A percentile compares a stretch with the other conserved stretches of the same genome.
Conservation (phyloP, 2,329 filamentous ascomycete genomes). For the Davidsoniella australis region DNA sequence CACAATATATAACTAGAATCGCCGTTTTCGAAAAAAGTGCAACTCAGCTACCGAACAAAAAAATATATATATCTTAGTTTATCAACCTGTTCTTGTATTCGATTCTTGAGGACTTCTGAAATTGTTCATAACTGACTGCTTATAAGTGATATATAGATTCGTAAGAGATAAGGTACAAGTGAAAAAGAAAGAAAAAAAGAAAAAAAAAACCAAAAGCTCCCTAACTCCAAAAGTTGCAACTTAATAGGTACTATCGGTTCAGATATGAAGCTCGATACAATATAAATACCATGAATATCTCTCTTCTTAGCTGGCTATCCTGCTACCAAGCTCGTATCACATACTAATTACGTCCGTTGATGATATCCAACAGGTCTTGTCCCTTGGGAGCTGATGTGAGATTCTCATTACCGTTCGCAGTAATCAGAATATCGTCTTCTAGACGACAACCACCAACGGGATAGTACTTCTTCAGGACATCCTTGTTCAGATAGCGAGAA, state of each 20-base stretch:
- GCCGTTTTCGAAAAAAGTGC: background rate
- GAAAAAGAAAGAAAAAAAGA: background rate
- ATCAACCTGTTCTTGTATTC: background rate
- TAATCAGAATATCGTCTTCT: constrained; percentile 79
- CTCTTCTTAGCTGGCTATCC: background rate
- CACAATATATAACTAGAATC: background rate
- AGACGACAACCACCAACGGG: constrained; percentile 77
- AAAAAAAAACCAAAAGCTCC: no score
- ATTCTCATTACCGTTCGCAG: constrained; percentile 63
- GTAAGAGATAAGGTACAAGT: background rate
- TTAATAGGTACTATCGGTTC: no score
- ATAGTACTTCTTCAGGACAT: constrained; percentile 52
- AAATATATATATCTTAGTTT: background rate
- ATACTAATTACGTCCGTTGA: constrained; percentile 24
- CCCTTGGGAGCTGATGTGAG: constrained; percentile 66
- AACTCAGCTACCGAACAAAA: background rate
- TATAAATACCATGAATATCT: background rate
- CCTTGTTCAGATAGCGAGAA: constrained; percentile 45
- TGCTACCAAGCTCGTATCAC: background rate
- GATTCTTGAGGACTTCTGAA: background rate
- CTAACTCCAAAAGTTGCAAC: no score
- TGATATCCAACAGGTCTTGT: constrained; percentile 48
- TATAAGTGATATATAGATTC: background rate
- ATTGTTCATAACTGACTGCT: no score
- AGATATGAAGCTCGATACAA: constrained; percentile 4